These are phyloP conservation scores for Amanita exitialis DNA, from an alignment of 768 basidiomycete genomes.

Conservation along the genomic window DNA sequence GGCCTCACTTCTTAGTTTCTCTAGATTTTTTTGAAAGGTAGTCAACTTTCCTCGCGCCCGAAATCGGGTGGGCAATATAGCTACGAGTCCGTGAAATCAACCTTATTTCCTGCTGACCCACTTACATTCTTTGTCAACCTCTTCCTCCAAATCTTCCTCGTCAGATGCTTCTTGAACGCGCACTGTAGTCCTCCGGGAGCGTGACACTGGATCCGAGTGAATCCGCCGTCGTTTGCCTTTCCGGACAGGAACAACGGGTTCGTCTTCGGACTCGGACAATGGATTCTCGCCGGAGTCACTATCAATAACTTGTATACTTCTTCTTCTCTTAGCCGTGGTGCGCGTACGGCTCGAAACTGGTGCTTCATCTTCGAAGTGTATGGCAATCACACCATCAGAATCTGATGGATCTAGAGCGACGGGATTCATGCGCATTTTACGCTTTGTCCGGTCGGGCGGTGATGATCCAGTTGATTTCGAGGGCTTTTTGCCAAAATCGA, in stretches of 20 bases:
- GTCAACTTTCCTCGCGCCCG: constrained; percentile 52
- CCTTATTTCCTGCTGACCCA: constrained; percentile 5
- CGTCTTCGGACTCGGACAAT: not conserved
- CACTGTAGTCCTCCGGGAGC: constrained; percentile 23
- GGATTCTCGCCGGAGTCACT: not conserved
- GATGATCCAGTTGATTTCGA: not conserved
- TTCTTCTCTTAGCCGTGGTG: not conserved
- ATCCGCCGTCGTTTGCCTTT: constrained; percentile 22
- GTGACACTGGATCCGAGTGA: constrained; percentile 10
- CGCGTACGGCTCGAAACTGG: not conserved
- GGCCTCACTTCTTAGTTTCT: constrained; percentile 52
- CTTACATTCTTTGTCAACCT: constrained; percentile 52
- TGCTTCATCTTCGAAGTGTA: not conserved
- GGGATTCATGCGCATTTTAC: not conserved
- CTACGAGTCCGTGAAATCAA: constrained; percentile 20
- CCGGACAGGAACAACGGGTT: constrained; percentile 14
- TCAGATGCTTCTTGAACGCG: constrained; percentile 25
- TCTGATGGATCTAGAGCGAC: not conserved
- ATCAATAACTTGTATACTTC: not conserved
- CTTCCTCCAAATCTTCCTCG: constrained; percentile 27
- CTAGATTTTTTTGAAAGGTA: constrained; percentile 51
- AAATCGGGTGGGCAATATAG: constrained; percentile 53
- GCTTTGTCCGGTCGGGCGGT: not conserved
- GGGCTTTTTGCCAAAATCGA: constrained; percentile 12
- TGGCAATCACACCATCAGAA: constrained; percentile 1